Evolutionary conservation across 345 rosid species (phyloP).

Genomic region (Salix brachista): DNA sequence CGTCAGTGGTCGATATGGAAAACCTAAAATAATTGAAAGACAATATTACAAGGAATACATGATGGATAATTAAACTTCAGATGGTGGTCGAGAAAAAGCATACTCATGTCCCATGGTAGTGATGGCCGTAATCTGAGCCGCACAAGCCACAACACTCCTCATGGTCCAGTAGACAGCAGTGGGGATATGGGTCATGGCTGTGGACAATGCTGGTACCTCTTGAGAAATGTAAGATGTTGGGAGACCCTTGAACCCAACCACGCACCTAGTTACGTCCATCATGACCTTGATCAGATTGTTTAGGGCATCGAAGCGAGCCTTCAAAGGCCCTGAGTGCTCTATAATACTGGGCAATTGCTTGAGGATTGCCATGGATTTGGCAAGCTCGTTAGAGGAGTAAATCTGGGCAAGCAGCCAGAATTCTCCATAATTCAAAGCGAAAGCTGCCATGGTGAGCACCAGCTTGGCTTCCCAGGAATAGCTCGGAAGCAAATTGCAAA

Average conservation of each 20-base stretch:
- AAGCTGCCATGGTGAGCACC: slow-evolving; percentile 62
- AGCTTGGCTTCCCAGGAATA: slow-evolving; percentile 73
- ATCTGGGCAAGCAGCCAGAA: slow-evolving; percentile 74
- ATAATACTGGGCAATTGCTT: slow-evolving; percentile 47
- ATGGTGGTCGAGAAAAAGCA: neutral
- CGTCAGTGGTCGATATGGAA: too few species aligned
- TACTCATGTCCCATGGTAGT: slow-evolving; percentile 67
- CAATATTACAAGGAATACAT: too few species aligned
- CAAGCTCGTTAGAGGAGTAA: slow-evolving; percentile 56
- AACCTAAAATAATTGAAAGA: too few species aligned
- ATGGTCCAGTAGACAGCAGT: slow-evolving; percentile 69
- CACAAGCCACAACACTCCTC: slow-evolving; percentile 60
- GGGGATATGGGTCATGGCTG: slow-evolving; percentile 50
- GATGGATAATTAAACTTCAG: too few species aligned
- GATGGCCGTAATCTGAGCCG: slow-evolving; percentile 54
- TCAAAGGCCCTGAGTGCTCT: slow-evolving; percentile 44
- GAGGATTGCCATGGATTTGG: slow-evolving; percentile 65
- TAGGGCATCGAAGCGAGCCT: slow-evolving; percentile 49
- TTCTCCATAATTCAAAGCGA: slow-evolving; percentile 68
- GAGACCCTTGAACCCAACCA: slow-evolving; percentile 54
- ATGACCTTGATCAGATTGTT: slow-evolving; percentile 51
- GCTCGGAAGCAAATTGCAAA: slow-evolving; percentile 53
- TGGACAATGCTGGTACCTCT: slow-evolving; percentile 41
- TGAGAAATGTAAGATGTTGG: slow-evolving; percentile 46
- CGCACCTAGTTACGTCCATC: slow-evolving; percentile 52